These are phyloP conservation scores for Beauveria pseudobassiana DNA, from an alignment of 2,329 filamentous ascomycete genomes.

Conservation along the genomic window DNA sequence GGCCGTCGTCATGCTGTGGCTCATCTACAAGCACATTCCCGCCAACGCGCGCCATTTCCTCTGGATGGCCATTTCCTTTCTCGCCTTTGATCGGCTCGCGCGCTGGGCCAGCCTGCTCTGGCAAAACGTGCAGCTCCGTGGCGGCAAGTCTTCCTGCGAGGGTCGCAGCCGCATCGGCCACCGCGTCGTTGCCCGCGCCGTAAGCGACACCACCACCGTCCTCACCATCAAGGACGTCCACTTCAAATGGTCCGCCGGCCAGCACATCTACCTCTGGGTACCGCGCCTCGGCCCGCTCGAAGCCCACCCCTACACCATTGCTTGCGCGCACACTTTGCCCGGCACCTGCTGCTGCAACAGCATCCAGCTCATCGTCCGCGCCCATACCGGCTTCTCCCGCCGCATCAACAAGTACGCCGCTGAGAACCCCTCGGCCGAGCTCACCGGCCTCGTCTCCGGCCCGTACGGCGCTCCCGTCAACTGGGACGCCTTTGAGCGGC, in stretches of 20 bases:
- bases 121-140: constrained; percentile 42
- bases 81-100: constrained; percentile 55
- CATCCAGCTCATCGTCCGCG: constrained; percentile 50
- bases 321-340: constrained; percentile 43
- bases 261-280: constrained; percentile 55
- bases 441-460: constrained; percentile 41
- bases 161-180: constrained; percentile 46
- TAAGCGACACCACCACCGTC: constrained; percentile 46
- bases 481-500: constrained; percentile 52
- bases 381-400: constrained; percentile 50
- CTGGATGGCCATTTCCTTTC: constrained; percentile 57
- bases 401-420: constrained; percentile 41
- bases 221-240: constrained; percentile 53
- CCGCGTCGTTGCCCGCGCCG: constrained; percentile 38
- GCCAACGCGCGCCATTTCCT: constrained; percentile 51
- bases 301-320: constrained; percentile 55
- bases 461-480: constrained; percentile 49
- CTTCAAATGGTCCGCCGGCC: constrained; percentile 51
- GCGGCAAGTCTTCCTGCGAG: constrained; percentile 35
- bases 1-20: constrained; percentile 53
- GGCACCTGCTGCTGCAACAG: constrained; percentile 50
- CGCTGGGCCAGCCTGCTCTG: constrained; percentile 40
- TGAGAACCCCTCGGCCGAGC: constrained; percentile 25
- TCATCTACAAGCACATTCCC: constrained; percentile 58
- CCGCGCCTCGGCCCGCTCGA: constrained; percentile 47